These are phyloP conservation scores for Dendrobium catenatum DNA, from an alignment of 106 monocot species.

Conservation along the genomic window DNA sequence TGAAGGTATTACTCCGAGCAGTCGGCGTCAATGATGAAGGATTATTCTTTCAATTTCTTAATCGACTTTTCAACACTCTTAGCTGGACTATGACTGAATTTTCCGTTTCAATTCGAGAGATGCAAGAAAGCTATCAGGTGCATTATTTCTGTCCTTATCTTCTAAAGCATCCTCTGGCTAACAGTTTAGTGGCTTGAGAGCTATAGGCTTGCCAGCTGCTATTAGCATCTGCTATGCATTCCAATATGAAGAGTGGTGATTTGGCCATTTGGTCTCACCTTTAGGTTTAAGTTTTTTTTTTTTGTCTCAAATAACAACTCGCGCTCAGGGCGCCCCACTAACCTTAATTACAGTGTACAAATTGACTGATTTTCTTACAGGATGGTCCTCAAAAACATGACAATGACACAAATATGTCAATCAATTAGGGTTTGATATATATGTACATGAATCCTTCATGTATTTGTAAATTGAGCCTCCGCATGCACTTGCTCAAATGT, in stretches of 20 bases:
- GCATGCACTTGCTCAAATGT: neutral
- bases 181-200: neutral
- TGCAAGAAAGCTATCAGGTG: conserved; percentile 90
- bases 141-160: neutral
- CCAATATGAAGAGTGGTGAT: neutral
- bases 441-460: neutral
- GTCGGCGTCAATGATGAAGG: conserved; percentile 62
- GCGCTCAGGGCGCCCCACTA: neutral
- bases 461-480: neutral
- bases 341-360: neutral
- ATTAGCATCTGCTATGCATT: neutral
- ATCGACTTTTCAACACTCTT: conserved; percentile 92
- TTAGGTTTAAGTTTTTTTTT: neutral
- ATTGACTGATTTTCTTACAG: neutral
- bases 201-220: neutral
- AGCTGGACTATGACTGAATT: conserved; percentile 99
- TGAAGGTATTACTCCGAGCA: conserved; percentile 70
- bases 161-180: neutral
- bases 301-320: neutral
- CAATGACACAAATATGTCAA: neutral
- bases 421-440: neutral
- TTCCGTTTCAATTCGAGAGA: conserved; percentile 86
- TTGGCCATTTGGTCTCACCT: neutral
- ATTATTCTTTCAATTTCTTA: conserved; percentile 83
- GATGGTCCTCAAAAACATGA: neutral